Evolutionary conservation across 768 basidiomycete species (phyloP), one percentile per base, ranked within the genome.

Genomic region (Tricholoma sp.): DNA sequence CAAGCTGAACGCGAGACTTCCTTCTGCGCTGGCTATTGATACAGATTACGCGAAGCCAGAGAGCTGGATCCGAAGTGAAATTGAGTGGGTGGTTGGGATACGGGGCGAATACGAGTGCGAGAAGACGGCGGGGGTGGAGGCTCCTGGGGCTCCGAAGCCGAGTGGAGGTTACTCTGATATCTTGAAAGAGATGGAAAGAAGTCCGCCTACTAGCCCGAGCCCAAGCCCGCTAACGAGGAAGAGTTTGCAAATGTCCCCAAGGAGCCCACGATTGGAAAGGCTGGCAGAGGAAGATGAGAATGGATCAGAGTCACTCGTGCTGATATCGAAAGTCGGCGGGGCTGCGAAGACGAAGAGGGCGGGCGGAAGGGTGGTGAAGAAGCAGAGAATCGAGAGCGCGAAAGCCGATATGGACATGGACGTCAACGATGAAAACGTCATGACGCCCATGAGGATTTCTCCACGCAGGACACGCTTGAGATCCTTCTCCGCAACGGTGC

Each of bases 31-130:
- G 61, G 75, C 72, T 18, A 86, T 89, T 53, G 74, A 78, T 53
- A 66, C 72, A 2, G 64, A 68, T 39, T 70, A 72, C n/a, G 59
- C 61, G 10, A 69, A 76, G 59, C 63, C 73, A 11, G 74, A 76
- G 36, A 65, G 66, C 10, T 72, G 74, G 50, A 80, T 90, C 54
- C 79, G 82, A 36, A 68, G 70, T 53, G 74, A 74, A 8, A 80
- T 90, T 56, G 86, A 88, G 63, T 70, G 76, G 37, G 54, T 88
- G 44, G 84, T 87, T 48, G 87, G 86, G 2, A 76, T 89, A 20
- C 61, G 74, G 33, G 62, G 70, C n/a, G 29, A 49, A 6, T 18
- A 18, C 41, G 41, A 42, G 2, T n/a, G 37, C 12, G 37, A n/a
- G 28, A 29, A 12, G n/a, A 31, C 31, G 47, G n/a, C n/a, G n/a